Evolutionary conservation across 1,139 yeast genomes (phyloP), one percentile per base, ranked within the genome.

Genomic region (Sugiyamaella grinbergsii): DNA sequence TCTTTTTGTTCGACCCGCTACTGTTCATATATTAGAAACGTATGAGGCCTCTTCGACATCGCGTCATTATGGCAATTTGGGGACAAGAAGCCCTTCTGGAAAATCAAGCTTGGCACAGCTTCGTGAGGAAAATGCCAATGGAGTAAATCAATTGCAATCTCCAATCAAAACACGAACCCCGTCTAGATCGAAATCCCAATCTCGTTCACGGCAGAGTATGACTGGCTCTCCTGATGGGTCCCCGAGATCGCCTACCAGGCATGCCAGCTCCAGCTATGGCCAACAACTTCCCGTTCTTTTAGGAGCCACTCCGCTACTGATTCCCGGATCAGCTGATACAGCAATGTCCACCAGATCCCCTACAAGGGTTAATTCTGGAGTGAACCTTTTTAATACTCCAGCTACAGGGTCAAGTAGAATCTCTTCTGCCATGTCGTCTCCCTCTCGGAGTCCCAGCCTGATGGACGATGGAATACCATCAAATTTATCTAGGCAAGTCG

Each of bases 1-100:
- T 2, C 57, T 71, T 13, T 70, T 71, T 58, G 64, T 70, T 7
- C 53, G 67, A 7, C 64, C 66, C 2, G 56, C 54, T 0, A 51
- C 54, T 2, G 59, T 62, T 3, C 53, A 56, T 19, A 19, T 42
- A 4, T 16, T 43, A 28, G 36, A 23, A 18, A 2, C 28, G 18
- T 13, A 34, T 20, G 39, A 34, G 3, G 16, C 11, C 5, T n/a
- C 31, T n/a, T n/a, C n/a, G n/a, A n/a, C n/a, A n/a, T n/a, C n/a
- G n/a, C 20, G 31, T 8, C n/a, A 23, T 15, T 41, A 31, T 23
- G 45, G 45, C 20, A 18, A 29, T 6, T 23, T 41, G 13, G 45
- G 37, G 26, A 19, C 31, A 29, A 28, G 19, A n/a, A 13, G 26
- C 31, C 15, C 34, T 2, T 19, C 20, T n/a, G 24, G 44, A 2